A percentile compares a stretch with the other conserved stretches of the same genome.
Evolutionary conservation across 2,329 filamentous ascomycete species (phyloP).

Genomic region (Aspergillus fijiensis): DNA sequence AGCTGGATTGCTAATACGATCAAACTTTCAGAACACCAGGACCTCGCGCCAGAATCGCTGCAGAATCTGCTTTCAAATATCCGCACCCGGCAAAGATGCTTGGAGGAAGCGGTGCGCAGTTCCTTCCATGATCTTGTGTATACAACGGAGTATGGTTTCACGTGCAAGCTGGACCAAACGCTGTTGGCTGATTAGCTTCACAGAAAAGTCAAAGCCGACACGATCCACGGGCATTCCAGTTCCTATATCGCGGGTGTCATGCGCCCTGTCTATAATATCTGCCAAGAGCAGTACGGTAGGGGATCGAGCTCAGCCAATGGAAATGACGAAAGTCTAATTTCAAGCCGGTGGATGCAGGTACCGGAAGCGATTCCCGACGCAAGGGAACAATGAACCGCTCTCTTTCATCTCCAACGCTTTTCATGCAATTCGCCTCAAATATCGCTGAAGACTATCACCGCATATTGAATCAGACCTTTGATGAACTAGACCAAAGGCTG

Average conservation of each 20-base stretch:
- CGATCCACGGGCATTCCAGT: constrained; percentile 10
- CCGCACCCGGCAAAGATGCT: background rate
- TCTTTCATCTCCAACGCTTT: background rate
- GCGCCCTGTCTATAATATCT: constrained; percentile 13
- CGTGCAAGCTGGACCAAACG: background rate
- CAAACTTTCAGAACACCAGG: background rate
- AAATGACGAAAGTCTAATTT: no score
- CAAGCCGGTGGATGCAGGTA: background rate
- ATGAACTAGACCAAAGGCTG: background rate
- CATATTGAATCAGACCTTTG: background rate
- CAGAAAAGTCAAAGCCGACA: constrained; percentile 10
- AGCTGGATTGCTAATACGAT: background rate
- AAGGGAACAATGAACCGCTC: constrained; percentile 5
- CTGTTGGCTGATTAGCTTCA: background rate
- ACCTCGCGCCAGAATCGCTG: constrained; percentile 1
- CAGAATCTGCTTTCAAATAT: constrained; percentile 2
- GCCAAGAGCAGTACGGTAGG: constrained; percentile 9
- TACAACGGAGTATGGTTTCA: constrained; percentile 1
- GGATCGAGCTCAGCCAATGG: no score
- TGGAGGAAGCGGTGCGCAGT: background rate
- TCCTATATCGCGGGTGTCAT: constrained; percentile 15
- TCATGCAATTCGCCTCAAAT: background rate
- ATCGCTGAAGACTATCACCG: background rate
- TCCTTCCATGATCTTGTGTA: background rate
- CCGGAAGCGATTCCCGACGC: constrained; percentile 5